Percentiles rank a stretch among this genome's conserved stretches.
These are phyloP conservation scores for Sugiyamaella sp. DNA, from an alignment of 1,139 yeast genomes.

Conservation along the genomic window DNA sequence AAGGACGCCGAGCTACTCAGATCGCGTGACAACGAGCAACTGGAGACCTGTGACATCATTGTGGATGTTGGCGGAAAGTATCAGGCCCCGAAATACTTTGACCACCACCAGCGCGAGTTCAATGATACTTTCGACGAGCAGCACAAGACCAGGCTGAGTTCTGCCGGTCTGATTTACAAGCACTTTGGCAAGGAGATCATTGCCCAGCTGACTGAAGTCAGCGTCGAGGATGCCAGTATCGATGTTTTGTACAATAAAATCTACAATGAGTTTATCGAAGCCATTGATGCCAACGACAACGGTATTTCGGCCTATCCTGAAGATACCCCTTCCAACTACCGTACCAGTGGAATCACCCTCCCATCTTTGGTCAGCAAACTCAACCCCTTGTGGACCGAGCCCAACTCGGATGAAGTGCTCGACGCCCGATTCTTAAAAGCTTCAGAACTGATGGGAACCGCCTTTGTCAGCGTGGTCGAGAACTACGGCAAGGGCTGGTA, in stretches of 20 bases:
- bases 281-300: slow-evolving; percentile 95
- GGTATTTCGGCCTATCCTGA: slow-evolving; percentile 77
- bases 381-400: slow-evolving; percentile 83
- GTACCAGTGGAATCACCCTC: slow-evolving; percentile 60
- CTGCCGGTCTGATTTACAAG: slow-evolving; percentile 93
- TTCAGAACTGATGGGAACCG: slow-evolving; percentile 78
- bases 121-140: slow-evolving; percentile 59
- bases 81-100: slow-evolving; percentile 85
- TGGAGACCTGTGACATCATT: slow-evolving; percentile 89
- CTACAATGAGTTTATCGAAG: slow-evolving; percentile 84
- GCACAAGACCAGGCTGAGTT: slow-evolving; percentile 76
- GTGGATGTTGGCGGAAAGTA: slow-evolving; percentile 96
- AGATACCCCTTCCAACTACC: slow-evolving; percentile 39
- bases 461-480: slow-evolving; percentile 67
- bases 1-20: slow-evolving; percentile 70
- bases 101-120: slow-evolving; percentile 92
- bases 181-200: slow-evolving; percentile 89
- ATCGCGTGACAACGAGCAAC: slow-evolving; percentile 77
- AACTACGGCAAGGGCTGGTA: slow-evolving; percentile 86
- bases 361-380: slow-evolving; percentile 78
- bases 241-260: slow-evolving; percentile 71
- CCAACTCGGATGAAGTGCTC: slow-evolving; percentile 62
- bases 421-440: slow-evolving; percentile 73
- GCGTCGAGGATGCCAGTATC: slow-evolving; percentile 38
- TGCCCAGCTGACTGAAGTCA: slow-evolving; percentile 43